Evolutionary conservation across 2,329 filamentous ascomycete species (phyloP).

Genomic region (Penicillium psychrosexuale): DNA sequence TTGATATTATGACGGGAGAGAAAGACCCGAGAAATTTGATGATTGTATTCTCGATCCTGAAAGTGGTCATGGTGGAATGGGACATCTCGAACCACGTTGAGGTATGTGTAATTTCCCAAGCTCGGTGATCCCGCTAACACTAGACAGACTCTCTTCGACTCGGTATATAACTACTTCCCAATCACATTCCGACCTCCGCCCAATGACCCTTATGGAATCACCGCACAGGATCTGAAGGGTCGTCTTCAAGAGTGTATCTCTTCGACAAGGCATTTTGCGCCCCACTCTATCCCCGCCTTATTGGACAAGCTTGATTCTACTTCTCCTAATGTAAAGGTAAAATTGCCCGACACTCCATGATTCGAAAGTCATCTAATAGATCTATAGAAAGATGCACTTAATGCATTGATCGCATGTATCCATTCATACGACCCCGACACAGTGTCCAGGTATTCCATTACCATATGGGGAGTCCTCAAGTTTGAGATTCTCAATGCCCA

Average conservation of each 20-base stretch:
- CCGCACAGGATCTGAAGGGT: conserved; percentile 64
- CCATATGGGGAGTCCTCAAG: conserved; percentile 66
- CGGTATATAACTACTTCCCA: conserved; percentile 69
- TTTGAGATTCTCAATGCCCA: conserved; percentile 66
- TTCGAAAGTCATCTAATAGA: conserved; percentile 18
- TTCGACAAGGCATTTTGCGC: conserved; percentile 61
- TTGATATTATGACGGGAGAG: conserved; percentile 64
- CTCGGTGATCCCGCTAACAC: conserved; percentile 14
- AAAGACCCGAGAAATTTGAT: conserved; percentile 68
- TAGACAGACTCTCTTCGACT: conserved; percentile 57
- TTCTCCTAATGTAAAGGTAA: conserved; percentile 63
- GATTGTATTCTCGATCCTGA: conserved; percentile 66
- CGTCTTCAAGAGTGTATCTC: conserved; percentile 63
- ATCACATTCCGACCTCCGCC: conserved; percentile 68
- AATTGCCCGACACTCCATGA: not conserved
- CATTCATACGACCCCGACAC: conserved; percentile 58
- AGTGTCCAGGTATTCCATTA: conserved; percentile 61
- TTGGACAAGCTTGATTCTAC: conserved; percentile 68
- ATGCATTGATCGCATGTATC: conserved; percentile 60
- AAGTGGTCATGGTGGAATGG: conserved; percentile 67
- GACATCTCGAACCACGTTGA: conserved; percentile 59
- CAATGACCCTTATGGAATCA: conserved; percentile 67
- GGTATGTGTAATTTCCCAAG: conserved; percentile 33
- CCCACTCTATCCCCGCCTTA: conserved; percentile 63
- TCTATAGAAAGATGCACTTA: conserved; percentile 59